Base-by-base conservation (phyloP, 2,329 filamentous ascomycete species). In the Aspergillus cejpii region DNA sequence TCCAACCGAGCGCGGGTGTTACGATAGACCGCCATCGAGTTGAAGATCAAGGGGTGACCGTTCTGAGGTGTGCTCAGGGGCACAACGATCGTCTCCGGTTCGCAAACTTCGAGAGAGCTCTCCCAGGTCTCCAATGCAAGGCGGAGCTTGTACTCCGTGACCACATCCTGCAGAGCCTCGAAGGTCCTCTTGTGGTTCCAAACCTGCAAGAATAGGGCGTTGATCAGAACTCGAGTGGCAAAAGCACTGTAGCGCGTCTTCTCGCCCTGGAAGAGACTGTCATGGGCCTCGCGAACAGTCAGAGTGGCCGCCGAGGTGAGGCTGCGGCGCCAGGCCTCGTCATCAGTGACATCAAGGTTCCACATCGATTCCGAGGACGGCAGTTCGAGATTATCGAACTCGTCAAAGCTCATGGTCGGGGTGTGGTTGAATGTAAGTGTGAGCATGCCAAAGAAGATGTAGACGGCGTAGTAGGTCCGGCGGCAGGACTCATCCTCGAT, bases 141-240 rank as follows among this genome's bases (percentile, higher is more conserved):
- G 45, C 92, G 83, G 50, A 98, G 84, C 75, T 96, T 97, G 78
- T 95, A 97, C 71, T 97, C 92, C 3, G 91, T 94, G 36, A 97
- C 91, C 29, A 97, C 90, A 63, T 97, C 91, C 70, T 97, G 92
- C 31, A 97, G 76, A 40, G 91, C 90, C 66, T 97, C 90, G n/a
- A 91, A 91, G 66, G 88, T 96, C 62, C 92, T 87, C 79, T 96
- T 96, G 74, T 97, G 88, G 64, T 95, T 94, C 92, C 92, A 98
- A 2, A 97, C 91, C 68, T 97, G 92, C 39, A 98, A 78, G 76
- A 97, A 98, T 53, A 98, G 76, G 8, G 92, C 91, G 62, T 97
- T 98, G 77, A 97, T 96, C 87, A 98, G 94, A 53, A 97, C 88
- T 51, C 92, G 87, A 8, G 92, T 94, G 4, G 90, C 91, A 65